These are phyloP conservation scores for Globisporangium nodosum DNA, from an alignment of 352 stramenopile genomes.

Conservation along the genomic window DNA sequence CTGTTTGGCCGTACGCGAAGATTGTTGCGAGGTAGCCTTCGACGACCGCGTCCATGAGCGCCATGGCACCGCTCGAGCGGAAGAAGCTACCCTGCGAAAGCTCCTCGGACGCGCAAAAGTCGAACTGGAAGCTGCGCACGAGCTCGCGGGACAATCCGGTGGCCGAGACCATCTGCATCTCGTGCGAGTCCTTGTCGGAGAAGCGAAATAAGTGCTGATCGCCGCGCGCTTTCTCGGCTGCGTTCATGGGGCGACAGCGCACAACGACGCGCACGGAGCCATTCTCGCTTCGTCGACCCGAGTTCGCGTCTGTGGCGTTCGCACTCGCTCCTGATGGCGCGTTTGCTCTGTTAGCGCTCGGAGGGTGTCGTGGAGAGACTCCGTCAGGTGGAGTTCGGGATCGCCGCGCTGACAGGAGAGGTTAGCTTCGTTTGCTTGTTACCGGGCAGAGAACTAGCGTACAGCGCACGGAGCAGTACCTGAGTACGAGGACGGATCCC, in stretches of 20 bases:
- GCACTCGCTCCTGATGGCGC: neutral
- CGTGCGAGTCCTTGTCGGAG: conserved; percentile 28
- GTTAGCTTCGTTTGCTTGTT: neutral
- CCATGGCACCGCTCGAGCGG: conserved; percentile 40
- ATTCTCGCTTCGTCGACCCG: conserved; percentile 10
- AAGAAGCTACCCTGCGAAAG: conserved; percentile 66
- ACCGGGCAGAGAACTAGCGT: neutral
- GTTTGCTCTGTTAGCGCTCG: neutral
- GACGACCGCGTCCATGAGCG: conserved; percentile 58
- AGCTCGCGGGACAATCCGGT: conserved; percentile 42
- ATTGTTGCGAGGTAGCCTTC: conserved; percentile 69
- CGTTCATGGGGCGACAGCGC: conserved; percentile 60
- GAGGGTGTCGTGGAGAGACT: neutral
- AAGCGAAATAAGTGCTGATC: conserved; percentile 58
- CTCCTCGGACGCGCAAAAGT: conserved; percentile 59
- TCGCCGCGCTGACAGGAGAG: neutral
- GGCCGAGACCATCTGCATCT: conserved; percentile 52
- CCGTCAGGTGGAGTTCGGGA: conserved; percentile 7
- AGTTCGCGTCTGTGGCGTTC: neutral
- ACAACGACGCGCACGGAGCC: conserved; percentile 51
- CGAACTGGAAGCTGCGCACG: conserved; percentile 73
- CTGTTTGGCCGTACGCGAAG: conserved; percentile 65
- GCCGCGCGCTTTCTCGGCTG: conserved; percentile 32
- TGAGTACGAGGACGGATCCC: conserved; percentile 4
- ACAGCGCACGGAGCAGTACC: neutral